Percentiles rank a stretch among this genome's conserved stretches.
These are phyloP conservation scores for Talaromyces stipitatus DNA, from an alignment of 495 filamentous ascomycete genomes.

Conservation along the genomic window DNA sequence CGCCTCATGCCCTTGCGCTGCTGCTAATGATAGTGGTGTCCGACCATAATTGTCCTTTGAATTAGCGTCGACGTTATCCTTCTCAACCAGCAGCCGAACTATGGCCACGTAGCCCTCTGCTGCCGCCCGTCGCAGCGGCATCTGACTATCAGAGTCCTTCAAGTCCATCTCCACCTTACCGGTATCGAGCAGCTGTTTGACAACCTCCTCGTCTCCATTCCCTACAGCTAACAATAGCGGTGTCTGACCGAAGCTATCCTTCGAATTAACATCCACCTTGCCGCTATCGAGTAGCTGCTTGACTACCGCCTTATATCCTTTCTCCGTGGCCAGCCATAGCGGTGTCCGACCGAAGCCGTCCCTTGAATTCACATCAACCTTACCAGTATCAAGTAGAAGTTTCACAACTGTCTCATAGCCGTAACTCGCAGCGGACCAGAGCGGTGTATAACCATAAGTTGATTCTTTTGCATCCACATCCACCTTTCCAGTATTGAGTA, in stretches of 20 bases:
- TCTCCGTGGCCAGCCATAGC: neutral
- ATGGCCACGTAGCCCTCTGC: slow-evolving; percentile 14
- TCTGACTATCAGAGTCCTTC: slow-evolving; percentile 21
- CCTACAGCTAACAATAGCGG: neutral
- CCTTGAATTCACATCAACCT: neutral
- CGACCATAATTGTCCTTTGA: neutral
- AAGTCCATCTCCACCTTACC: slow-evolving; percentile 18
- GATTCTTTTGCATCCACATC: too few species aligned
- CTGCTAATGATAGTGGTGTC: slow-evolving; percentile 10
- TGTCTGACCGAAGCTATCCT: neutral
- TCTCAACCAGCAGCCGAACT: slow-evolving; percentile 16
- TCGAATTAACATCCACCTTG: too few species aligned
- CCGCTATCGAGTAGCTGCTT: too few species aligned
- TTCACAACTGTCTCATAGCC: neutral
- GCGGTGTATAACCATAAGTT: too few species aligned
- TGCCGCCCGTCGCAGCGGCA: slow-evolving; percentile 29
- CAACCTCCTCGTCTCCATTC: neutral
- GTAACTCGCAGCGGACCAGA: too few species aligned
- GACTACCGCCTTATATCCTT: neutral
- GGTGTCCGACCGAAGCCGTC: neutral
- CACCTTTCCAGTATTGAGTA: too few species aligned
- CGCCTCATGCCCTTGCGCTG: slow-evolving; percentile 1
- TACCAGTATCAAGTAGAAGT: neutral
- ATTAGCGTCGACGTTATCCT: neutral
- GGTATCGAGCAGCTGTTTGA: slow-evolving; percentile 7